Evolutionary conservation across 345 rosid genomes (phyloP).

Genomic region (Leavenworthia alabamica): DNA sequence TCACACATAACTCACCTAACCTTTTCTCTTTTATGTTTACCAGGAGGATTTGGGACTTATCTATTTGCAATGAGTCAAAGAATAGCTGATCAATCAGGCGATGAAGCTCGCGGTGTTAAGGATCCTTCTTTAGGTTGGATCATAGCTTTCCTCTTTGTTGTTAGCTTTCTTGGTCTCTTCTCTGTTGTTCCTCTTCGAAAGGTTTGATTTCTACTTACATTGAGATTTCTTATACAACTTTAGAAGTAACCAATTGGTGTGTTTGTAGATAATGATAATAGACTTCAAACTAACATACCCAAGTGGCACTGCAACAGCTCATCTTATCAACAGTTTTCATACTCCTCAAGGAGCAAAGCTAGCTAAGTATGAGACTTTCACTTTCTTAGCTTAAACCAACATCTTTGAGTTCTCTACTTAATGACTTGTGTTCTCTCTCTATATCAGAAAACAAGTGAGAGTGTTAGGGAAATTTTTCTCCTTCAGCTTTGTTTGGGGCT

Average conservation of each 20-base stretch:
- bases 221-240: not conserved
- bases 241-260: not conserved
- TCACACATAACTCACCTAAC: slow-evolving; percentile 13
- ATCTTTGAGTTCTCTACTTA: not conserved
- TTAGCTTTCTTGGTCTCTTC: slow-evolving; percentile 87
- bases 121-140: slow-evolving; percentile 63
- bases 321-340: slow-evolving; percentile 86
- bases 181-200: slow-evolving; percentile 74
- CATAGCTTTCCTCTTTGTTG: slow-evolving; percentile 64
- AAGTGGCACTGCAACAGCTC: slow-evolving; percentile 91
- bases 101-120: slow-evolving; percentile 48
- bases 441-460: slow-evolving; percentile 56
- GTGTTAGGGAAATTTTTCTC: slow-evolving; percentile 53
- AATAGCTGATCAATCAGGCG: slow-evolving; percentile 50
- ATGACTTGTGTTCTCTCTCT: not conserved
- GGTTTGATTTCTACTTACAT: slow-evolving; percentile 30
- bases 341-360: slow-evolving; percentile 86
- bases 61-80: slow-evolving; percentile 62
- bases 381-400: not conserved
- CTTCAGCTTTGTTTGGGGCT: slow-evolving; percentile 68
- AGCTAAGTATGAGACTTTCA: slow-evolving; percentile 48
- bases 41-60: slow-evolving; percentile 85
- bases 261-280: slow-evolving; percentile 69
- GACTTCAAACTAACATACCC: slow-evolving; percentile 81
- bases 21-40: too few species aligned